A percentile compares a stretch with the other conserved stretches of the same genome.
Conservation (phyloP, 257 asterid species). For the Fraxinus anomala region DNA sequence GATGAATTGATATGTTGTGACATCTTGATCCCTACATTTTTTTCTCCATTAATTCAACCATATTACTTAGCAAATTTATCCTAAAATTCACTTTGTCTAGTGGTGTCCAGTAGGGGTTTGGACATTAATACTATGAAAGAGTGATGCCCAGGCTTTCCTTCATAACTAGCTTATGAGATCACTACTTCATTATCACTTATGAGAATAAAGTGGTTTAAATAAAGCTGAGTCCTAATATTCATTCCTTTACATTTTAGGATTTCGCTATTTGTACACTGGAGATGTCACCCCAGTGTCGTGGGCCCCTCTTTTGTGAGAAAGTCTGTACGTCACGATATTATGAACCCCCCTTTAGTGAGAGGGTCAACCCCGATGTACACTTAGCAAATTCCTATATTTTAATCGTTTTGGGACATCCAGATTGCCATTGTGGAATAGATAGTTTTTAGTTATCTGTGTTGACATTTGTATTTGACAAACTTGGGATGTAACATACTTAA, state of each 20-base stretch:
- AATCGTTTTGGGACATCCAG: not conserved
- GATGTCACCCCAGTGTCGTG: too few species aligned
- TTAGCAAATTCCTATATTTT: too few species aligned
- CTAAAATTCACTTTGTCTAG: not conserved
- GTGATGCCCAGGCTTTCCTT: not conserved
- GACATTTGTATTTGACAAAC: not conserved
- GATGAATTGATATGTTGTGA: too few species aligned
- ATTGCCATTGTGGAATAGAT: not conserved
- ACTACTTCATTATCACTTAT: not conserved
- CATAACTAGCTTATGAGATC: not conserved
- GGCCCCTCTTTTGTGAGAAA: too few species aligned
- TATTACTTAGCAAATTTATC: not conserved
- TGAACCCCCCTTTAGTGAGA: too few species aligned
- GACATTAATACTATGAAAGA: not conserved
- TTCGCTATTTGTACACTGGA: too few species aligned
- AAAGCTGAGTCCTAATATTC: not conserved
- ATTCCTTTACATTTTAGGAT: not conserved
- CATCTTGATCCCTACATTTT: not conserved
- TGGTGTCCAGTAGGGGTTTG: not conserved
- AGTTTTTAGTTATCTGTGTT: not conserved
- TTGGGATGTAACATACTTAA: not conserved
- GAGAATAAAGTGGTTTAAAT: not conserved
- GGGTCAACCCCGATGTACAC: too few species aligned
- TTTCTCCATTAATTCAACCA: not conserved
- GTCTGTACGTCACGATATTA: too few species aligned